Evolutionary conservation across 306 rosid genomes (phyloP).

Genomic region (Vigna reflexopilosa): DNA sequence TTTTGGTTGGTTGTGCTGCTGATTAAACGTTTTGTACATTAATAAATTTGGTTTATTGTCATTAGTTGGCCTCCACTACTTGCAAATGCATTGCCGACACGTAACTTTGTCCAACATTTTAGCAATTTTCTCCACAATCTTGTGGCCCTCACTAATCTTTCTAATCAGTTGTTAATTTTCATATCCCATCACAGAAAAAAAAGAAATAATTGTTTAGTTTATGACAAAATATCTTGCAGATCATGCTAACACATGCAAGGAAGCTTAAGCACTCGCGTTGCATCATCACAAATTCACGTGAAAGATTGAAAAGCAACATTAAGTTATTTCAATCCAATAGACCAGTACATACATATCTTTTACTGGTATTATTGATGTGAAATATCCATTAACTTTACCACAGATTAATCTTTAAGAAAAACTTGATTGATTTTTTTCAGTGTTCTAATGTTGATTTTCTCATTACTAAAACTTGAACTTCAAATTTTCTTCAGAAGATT

Average conservation of each 20-base stretch:
- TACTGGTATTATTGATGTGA: too few species aligned
- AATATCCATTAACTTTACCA: too few species aligned
- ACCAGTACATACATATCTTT: too few species aligned
- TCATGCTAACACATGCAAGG: constrained; percentile 1
- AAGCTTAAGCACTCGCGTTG: background rate
- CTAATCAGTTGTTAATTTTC: constrained; percentile 31
- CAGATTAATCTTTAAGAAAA: too few species aligned
- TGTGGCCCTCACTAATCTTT: constrained; percentile 36
- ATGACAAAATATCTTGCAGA: constrained; percentile 30
- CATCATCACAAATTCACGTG: background rate
- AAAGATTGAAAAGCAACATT: background rate
- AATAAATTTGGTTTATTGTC: constrained; percentile 29
- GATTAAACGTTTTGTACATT: constrained; percentile 47
- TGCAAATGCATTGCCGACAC: constrained; percentile 41
- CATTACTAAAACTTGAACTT: too few species aligned
- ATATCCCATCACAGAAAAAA: constrained; percentile 24
- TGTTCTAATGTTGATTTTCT: too few species aligned
- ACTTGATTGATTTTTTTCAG: too few species aligned
- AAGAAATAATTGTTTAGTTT: constrained; percentile 25
- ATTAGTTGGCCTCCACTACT: constrained; percentile 40
- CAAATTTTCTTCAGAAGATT: too few species aligned
- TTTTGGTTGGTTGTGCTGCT: constrained; percentile 39
- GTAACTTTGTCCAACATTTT: background rate
- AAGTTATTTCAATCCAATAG: too few species aligned
- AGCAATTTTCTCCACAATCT: constrained; percentile 5